phyloP scores from a whole-genome alignment of 345 rosid genomes.

The Linum tenue region DNA sequence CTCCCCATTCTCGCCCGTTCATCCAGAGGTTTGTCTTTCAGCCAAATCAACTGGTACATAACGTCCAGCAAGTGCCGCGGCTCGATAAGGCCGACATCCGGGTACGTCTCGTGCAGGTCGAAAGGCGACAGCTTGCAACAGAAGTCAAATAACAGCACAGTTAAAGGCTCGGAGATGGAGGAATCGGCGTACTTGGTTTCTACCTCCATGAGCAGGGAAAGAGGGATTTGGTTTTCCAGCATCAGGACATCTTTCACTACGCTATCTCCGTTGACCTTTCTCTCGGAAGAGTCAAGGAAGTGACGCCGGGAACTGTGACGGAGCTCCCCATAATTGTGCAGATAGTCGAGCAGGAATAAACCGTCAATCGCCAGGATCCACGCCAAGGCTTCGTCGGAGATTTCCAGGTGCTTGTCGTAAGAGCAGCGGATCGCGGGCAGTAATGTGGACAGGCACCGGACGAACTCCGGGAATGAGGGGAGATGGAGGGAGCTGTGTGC shows the following conservation, averaged over 20 bases:
- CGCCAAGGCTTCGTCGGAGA: background rate
- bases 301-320: background rate
- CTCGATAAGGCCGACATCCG: background rate
- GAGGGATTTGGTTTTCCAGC: conserved; percentile 1
- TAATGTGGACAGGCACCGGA: background rate
- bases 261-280: background rate
- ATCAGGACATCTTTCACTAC: background rate
- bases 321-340: background rate
- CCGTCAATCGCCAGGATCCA: background rate
- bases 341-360: background rate
- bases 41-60: background rate
- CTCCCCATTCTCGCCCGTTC: too few species aligned
- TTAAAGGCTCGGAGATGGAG: background rate
- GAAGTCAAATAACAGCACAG: background rate
- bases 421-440: background rate
- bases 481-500: background rate
- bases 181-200: background rate
- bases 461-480: background rate
- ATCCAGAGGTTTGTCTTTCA: background rate
- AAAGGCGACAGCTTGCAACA: background rate
- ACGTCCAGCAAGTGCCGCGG: background rate
- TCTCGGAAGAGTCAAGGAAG: background rate
- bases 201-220: background rate
- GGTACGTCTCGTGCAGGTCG: background rate
- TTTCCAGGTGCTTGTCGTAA: background rate